Evolutionary conservation across 2,329 filamentous ascomycete species (phyloP), one percentile per base, ranked within the genome.

Genomic region (Corinectria fuckeliana): DNA sequence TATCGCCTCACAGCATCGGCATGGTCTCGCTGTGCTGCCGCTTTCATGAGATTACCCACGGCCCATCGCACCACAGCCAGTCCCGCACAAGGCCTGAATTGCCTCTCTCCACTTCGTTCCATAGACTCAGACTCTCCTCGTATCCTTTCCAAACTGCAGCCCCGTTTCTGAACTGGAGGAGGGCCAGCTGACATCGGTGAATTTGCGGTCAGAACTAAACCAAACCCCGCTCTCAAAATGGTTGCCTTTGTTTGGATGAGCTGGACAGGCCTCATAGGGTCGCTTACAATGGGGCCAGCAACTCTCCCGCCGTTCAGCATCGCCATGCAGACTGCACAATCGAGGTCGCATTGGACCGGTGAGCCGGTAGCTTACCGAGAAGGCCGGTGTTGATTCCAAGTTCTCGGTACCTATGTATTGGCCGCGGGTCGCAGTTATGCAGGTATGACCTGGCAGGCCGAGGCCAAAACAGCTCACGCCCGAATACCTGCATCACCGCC

Each of bases 221-320:
- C 6, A 10, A 18, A 20, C 11, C 20, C n/a, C 11, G 32, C 30
- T 25, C 34, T 8, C 25, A 45, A 23, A 32, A 23, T 34, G 10
- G 4, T 16, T n/a, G n/a, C n/a, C n/a, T n/a, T n/a, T n/a, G n/a
- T n/a, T n/a, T n/a, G n/a, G 16, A 51, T 39, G 48, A 39, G 39
- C 13, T 50, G 39, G 48, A 30, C 41, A 4, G 42, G 23, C 42
- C 34, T 57, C 25, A 48, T 45, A n/a, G 54, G 41, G 25, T 47
- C 49, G 42, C 20, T 47, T 7, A 14, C 7, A 16, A 36, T 21
- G 51, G 42, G 21, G 13, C 42, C 21, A 38, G 51, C 41, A 25
- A 18, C 41, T 54, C 32, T 28, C 30, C 51, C 51, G 28, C 7
- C 18, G 23, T 55, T 49, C 49, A 48, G 51, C 51, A 48, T 21